phyloP scores from a whole-genome alignment of 2,329 filamentous ascomycete species.

The Dactylella cylindrospora region DNA sequence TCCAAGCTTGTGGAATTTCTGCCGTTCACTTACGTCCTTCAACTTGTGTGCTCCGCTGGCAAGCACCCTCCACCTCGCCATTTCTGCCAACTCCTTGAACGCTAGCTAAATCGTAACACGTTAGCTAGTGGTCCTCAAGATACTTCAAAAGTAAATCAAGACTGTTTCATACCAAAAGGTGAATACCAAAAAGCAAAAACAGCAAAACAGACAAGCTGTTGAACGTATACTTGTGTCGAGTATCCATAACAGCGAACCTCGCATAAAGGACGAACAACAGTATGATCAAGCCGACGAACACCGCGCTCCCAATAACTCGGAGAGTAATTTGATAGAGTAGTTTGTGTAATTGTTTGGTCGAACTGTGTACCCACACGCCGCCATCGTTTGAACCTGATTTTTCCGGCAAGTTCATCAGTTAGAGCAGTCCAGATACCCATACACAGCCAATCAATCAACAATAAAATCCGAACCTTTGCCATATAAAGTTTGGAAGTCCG shows the following conservation, averaged over 20 bases:
- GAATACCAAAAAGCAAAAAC: constrained; percentile 8
- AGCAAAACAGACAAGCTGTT: constrained; percentile 2
- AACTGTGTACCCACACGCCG: constrained; percentile 4
- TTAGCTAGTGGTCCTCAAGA: no score
- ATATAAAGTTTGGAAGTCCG: neutral
- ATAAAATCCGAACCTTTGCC: neutral
- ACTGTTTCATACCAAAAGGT: constrained; percentile 5
- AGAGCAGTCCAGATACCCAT: no score
- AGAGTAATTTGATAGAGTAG: neutral
- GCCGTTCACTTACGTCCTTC: neutral
- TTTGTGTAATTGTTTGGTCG: neutral
- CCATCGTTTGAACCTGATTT: constrained; percentile 3
- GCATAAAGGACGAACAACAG: constrained; percentile 3
- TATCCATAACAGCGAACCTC: constrained; percentile 7
- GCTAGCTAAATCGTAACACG: constrained; percentile 6
- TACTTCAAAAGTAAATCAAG: no score
- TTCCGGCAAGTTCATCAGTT: no score
- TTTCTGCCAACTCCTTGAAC: constrained; percentile 10
- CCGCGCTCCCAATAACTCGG: neutral
- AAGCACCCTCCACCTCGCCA: constrained; percentile 10
- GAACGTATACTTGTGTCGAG: constrained; percentile 2
- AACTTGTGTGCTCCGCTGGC: constrained; percentile 1
- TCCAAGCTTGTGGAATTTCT: no score
- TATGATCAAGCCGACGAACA: constrained; percentile 2
- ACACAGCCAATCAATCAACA: neutral